Conservation (phyloP, 768 basidiomycete genomes). For the Podaxis sp. region DNA sequence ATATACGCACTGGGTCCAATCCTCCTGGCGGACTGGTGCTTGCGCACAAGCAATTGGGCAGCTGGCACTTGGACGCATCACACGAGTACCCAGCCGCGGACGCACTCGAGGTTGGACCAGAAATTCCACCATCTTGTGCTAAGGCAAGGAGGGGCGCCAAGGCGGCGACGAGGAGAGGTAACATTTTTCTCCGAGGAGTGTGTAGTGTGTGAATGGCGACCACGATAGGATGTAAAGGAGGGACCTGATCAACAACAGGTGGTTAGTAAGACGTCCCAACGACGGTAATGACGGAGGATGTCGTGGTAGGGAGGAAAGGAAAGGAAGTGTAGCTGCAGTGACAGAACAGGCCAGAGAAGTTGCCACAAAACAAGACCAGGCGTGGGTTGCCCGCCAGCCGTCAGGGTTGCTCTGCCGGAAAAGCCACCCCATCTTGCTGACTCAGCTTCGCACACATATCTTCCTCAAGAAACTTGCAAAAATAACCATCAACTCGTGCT, state of each 20-base stretch:
- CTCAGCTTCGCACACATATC: background rate
- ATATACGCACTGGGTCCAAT: constrained; percentile 52
- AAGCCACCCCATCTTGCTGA: background rate
- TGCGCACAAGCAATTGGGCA: constrained; percentile 74
- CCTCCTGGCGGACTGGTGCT: constrained; percentile 75
- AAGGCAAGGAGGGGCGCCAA: constrained; percentile 35
- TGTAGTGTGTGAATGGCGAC: background rate
- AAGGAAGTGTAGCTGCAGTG: constrained; percentile 4
- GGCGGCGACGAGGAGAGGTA: constrained; percentile 25
- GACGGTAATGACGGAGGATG: background rate
- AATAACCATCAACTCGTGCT: background rate
- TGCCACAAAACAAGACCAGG: background rate
- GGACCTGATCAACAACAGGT: background rate
- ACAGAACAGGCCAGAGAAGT: background rate
- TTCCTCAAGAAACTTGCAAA: background rate
- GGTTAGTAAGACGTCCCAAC: constrained; percentile 1
- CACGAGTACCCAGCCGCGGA: constrained; percentile 70
- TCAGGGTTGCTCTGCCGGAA: background rate
- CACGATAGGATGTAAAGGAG: background rate
- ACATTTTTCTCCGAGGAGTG: constrained; percentile 16
- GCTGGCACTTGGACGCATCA: constrained; percentile 59
- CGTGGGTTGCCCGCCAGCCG: background rate
- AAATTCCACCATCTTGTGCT: constrained; percentile 54
- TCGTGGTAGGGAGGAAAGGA: constrained; percentile 2
- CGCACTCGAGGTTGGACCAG: constrained; percentile 50